phyloP scores from a whole-genome alignment of 371 early-diverging fungal genomes.

The Zychaea mexicana region DNA sequence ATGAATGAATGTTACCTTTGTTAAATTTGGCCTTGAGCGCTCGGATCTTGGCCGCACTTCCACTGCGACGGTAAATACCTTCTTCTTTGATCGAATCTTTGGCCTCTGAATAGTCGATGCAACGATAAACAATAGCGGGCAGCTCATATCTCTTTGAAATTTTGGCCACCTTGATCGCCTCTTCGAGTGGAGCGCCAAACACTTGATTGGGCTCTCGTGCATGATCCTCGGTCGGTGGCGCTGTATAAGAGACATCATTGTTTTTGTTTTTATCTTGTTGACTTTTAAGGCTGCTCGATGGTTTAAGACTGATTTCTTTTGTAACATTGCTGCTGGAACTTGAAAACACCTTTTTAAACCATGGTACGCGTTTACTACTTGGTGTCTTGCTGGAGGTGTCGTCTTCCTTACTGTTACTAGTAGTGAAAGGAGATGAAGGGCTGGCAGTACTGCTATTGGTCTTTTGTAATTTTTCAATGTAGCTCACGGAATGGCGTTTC shows the following conservation, averaged over 20 bases:
- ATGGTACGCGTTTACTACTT: neutral
- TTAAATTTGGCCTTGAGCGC: constrained; percentile 82
- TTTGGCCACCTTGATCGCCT: constrained; percentile 62
- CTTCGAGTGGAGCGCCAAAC: constrained; percentile 75
- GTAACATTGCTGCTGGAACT: neutral
- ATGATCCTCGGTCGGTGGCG: no score
- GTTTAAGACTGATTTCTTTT: neutral
- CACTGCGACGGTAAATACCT: constrained; percentile 93
- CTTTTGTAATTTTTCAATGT: neutral
- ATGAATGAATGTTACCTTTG: neutral
- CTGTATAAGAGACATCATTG: neutral
- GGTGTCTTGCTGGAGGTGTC: neutral
- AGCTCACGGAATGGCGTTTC: neutral
- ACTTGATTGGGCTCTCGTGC: constrained; percentile 58
- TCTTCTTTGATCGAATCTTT: constrained; percentile 85
- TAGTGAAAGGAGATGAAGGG: neutral
- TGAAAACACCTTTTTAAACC: neutral
- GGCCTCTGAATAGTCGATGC: constrained; percentile 92
- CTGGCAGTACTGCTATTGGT: neutral
- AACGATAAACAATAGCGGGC: constrained; percentile 91
- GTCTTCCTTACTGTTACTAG: neutral
- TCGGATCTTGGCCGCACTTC: constrained; percentile 61
- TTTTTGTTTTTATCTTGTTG: neutral
- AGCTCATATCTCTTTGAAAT: constrained; percentile 76
- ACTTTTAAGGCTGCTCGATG: neutral